Percentiles rank a stretch among this genome's conserved stretches.
Evolutionary conservation across 164 flowering plant species (phyloP).

Genomic region (Liquidambar formosana): DNA sequence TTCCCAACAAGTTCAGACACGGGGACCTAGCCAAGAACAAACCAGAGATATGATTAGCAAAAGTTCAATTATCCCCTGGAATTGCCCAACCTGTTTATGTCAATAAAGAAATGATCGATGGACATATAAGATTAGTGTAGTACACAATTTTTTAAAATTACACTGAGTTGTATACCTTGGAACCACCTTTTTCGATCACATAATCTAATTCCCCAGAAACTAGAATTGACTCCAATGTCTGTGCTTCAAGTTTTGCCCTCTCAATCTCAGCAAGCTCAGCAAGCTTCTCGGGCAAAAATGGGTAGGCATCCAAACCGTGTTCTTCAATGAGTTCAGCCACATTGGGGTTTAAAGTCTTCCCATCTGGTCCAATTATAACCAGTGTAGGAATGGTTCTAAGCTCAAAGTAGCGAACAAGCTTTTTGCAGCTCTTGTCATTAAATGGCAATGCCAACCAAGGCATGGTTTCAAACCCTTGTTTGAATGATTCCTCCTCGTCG

Average conservation of each 20-base stretch:
- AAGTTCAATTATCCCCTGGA: no score
- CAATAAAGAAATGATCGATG: not conserved
- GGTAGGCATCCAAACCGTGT: constrained; percentile 48
- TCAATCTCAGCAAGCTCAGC: constrained; percentile 45
- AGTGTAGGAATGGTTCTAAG: constrained; percentile 41
- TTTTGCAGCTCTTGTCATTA: constrained; percentile 34
- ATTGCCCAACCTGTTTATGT: no score
- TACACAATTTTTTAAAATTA: no score
- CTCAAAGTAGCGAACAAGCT: constrained; percentile 45
- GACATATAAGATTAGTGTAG: not conserved
- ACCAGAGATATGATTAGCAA: not conserved
- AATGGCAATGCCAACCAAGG: constrained; percentile 57
- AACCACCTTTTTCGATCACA: constrained; percentile 45
- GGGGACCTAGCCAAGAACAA: constrained; percentile 23
- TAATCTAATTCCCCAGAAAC: constrained; percentile 46
- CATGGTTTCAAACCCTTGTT: constrained; percentile 24
- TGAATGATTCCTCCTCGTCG: constrained; percentile 36
- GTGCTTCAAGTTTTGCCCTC: constrained; percentile 41
- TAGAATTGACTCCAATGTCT: constrained; percentile 57
- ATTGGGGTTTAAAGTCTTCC: constrained; percentile 49
- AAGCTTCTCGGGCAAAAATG: constrained; percentile 55
- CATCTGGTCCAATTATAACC: constrained; percentile 55
- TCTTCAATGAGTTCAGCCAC: constrained; percentile 52
- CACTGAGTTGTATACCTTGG: constrained; percentile 28
- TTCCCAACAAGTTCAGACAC: constrained; percentile 71